These are phyloP conservation scores for Rhinocladiella mackenziei DNA, from an alignment of 2,329 filamentous ascomycete genomes.

Conservation along the genomic window DNA sequence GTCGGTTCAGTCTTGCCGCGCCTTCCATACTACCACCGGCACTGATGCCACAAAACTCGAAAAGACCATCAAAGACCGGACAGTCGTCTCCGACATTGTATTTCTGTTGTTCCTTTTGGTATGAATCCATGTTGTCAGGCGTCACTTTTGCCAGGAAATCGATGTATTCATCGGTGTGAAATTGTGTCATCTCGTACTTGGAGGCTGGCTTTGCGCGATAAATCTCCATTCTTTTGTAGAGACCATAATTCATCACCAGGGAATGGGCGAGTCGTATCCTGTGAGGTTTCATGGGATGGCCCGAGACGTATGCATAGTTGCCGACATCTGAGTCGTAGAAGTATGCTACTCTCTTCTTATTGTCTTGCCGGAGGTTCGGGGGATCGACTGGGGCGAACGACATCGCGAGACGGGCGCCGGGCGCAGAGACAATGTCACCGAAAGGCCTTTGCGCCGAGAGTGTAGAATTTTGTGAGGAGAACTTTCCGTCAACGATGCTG, in stretches of 20 bases:
- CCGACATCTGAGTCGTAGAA: slow-evolving; percentile 98
- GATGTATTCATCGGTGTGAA: slow-evolving; percentile 70
- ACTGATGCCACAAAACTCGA: slow-evolving; percentile 67
- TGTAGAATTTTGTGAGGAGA: neutral
- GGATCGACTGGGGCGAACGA: slow-evolving; percentile 54
- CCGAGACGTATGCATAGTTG: slow-evolving; percentile 89
- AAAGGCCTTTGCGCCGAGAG: neutral
- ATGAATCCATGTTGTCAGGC: slow-evolving; percentile 96
- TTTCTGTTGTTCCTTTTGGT: slow-evolving; percentile 80
- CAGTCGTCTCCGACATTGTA: slow-evolving; percentile 65
- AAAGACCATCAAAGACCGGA: slow-evolving; percentile 66
- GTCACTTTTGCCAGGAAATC: slow-evolving; percentile 80
- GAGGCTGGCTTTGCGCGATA: slow-evolving; percentile 74
- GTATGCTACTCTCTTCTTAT: slow-evolving; percentile 85
- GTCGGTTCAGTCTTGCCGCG: slow-evolving; percentile 62
- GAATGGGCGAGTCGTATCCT: slow-evolving; percentile 64
- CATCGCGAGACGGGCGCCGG: slow-evolving; percentile 40
- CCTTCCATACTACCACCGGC: slow-evolving; percentile 68
- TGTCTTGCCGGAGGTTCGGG: slow-evolving; percentile 45
- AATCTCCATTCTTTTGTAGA: slow-evolving; percentile 72
- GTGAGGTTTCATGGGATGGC: slow-evolving; percentile 66
- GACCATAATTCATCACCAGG: slow-evolving; percentile 67
- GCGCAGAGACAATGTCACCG: neutral
- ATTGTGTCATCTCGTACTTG: slow-evolving; percentile 69
- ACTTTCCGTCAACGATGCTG: neutral